A percentile compares a stretch with the other conserved stretches of the same genome.
phyloP scores from a whole-genome alignment of 257 asterid genomes.

The Ocimum tenuiflorum region DNA sequence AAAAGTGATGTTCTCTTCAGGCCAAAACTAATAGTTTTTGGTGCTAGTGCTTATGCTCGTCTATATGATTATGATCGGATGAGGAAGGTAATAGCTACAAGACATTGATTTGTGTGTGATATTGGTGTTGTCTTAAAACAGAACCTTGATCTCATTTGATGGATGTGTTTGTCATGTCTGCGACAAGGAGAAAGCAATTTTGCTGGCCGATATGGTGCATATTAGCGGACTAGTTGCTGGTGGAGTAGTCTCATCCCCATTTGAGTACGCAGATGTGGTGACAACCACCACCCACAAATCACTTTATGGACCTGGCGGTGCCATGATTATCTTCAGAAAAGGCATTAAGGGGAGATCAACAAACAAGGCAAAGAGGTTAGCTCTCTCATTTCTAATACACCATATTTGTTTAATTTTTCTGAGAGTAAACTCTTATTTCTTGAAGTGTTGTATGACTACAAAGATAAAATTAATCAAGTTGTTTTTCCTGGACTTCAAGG shows the following conservation, averaged over 20 bases:
- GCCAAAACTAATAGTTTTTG: constrained; percentile 89
- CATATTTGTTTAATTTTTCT: background rate
- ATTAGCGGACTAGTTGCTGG: constrained; percentile 61
- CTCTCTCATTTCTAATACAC: background rate
- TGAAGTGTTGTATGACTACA: constrained; percentile 77
- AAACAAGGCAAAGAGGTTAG: constrained; percentile 88
- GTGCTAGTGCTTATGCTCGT: constrained; percentile 98
- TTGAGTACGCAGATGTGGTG: constrained; percentile 90
- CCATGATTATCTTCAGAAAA: constrained; percentile 93
- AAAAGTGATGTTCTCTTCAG: constrained; percentile 84
- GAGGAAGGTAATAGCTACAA: constrained; percentile 48
- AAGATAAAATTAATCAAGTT: constrained; percentile 91
- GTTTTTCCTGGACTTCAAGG: constrained; percentile 99
- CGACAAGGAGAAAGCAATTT: constrained; percentile 52
- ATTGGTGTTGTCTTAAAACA: background rate
- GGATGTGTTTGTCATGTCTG: constrained; percentile 50
- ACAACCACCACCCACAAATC: constrained; percentile 98
- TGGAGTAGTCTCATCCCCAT: constrained; percentile 62
- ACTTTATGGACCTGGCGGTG: constrained; percentile 96
- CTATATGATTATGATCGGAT: constrained; percentile 81
- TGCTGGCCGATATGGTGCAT: constrained; percentile 58
- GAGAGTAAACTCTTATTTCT: constrained; percentile 12
- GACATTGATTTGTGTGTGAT: background rate
- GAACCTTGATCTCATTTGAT: constrained; percentile 10
- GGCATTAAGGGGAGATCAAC: constrained; percentile 88